Percentiles rank a stretch among this genome's conserved stretches.
Evolutionary conservation across 768 basidiomycete species (phyloP).

Genomic region (Termitomyces sp.): DNA sequence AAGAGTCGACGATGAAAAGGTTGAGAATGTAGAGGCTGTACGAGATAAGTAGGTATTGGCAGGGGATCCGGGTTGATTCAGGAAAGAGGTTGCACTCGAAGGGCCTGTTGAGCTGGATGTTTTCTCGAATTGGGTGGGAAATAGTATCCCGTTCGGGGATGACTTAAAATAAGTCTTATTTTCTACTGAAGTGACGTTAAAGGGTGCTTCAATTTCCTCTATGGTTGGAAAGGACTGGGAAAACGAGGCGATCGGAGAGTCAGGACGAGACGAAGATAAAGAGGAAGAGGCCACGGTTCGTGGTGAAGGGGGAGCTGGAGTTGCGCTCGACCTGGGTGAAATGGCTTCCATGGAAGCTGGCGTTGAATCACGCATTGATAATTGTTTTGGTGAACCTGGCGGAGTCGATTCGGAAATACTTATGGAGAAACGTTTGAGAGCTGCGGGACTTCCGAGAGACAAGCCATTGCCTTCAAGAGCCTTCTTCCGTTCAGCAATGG

Average conservation of each 20-base stretch:
- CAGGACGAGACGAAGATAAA: conserved; percentile 61
- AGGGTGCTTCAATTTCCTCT: conserved; percentile 59
- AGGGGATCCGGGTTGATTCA: conserved; percentile 61
- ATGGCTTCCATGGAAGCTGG: conserved; percentile 20
- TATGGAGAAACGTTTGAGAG: conserved; percentile 53
- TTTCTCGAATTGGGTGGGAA: conserved; percentile 39
- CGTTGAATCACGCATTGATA: conserved; percentile 24
- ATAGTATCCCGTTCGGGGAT: background rate
- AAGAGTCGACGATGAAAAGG: conserved; percentile 19
- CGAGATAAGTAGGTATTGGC: conserved; percentile 26
- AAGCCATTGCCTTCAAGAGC: conserved; percentile 72
- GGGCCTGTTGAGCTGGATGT: conserved; percentile 21
- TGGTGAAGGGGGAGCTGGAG: conserved; percentile 37
- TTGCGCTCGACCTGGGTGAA: conserved; percentile 25
- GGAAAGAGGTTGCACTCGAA: conserved; percentile 60
- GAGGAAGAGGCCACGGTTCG: conserved; percentile 68
- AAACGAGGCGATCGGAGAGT: conserved; percentile 62
- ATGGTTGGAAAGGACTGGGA: conserved; percentile 69
- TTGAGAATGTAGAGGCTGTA: conserved; percentile 36
- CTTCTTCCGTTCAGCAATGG: conserved; percentile 76
- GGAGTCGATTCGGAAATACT: conserved; percentile 40
- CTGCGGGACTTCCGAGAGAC: conserved; percentile 30
- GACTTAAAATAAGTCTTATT: conserved; percentile 15
- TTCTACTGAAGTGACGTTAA: conserved; percentile 41
- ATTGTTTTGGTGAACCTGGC: conserved; percentile 33